Evolutionary conservation across 768 basidiomycete genomes (phyloP), one percentile per base, ranked within the genome.

Genomic region (Boletus bicolor): DNA sequence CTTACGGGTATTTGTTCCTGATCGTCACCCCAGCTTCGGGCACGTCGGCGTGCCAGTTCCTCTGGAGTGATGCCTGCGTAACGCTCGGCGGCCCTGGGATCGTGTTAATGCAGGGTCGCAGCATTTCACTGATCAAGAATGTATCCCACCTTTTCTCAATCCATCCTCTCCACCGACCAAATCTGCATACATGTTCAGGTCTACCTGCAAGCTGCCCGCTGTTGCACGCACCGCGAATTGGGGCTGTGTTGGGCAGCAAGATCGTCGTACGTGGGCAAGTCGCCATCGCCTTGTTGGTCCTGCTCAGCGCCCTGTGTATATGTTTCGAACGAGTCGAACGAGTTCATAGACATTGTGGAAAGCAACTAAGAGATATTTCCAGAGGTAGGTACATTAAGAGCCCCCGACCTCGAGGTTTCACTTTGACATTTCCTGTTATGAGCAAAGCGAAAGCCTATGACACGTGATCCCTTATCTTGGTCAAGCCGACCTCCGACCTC

Each of bases 111-210:
- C 37, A 48, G 24, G 36, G 37, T 50, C 43, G 17, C 7, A 45
- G 21, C 6, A 14, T 39, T 59, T 30, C 35, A 19, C 24, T 24
- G 44, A 54, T 26, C 35, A 17, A 49, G 41, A 57, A 24, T 26
- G 21, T 11, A 15, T 6, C 73, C 47, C 60, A 86, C 90, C 91
- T 80, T 71, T 93, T 93, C 75, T 93, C 91, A 53, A 93, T 88
- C 91, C 91, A 93, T 7, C 84, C 83, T 66, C 79, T 82, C 91
- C 91, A 93, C 55, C 91, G 77, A 19, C 91, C 91, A 63, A 93
- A 93, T 64, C 91, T 93, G 62, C 9, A 19, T 37, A 30, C n/a
- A 53, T 51, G 19, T 53, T 57, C 14, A 58, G 51, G 44, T 28
- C 26, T 26, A 17, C 10, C 7, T 17, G 39, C 42, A 44, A 35